Base-by-base conservation (phyloP, 805 yeast species). In the Ogataea trehalophila region DNA sequence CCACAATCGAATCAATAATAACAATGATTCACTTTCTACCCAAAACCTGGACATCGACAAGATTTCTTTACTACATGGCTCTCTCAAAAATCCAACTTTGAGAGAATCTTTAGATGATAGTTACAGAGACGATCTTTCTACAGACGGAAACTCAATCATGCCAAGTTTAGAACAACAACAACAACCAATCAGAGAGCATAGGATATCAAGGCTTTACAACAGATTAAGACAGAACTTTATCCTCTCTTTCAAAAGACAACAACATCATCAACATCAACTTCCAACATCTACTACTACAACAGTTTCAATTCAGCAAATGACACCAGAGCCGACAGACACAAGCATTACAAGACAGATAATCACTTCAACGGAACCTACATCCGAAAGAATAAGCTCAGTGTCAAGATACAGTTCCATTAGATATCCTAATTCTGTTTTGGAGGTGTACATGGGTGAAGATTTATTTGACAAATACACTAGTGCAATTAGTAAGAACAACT, bases 401-500 rank as follows among this genome's bases (percentile, higher is more conserved):
- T 48, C 60, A n/a, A 39, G 57, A 33, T 45, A 50, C 22, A 48
- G 51, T 17, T 49, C 51, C 15, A 37, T 54, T 4, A 38, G 58
- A 41, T 57, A 56, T 31, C 55, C 58, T 9, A 46, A 50, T 0
- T 55, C 61, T 6, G 59, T 55, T 31, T 49, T 56, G 33, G 58
- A 56, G 29, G 52, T 57, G 1, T 57, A 57, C 42, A 45, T 56
- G 40, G 61, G 61, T 5, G 53, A 48, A 2, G 58, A 54, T 35
- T 39, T 50, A 15, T 51, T 51, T 31, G 52, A 48, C 20, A 48
- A 41, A 38, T 46, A 51, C 43, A 45, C 39, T 16, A 53, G 41
- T 22, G 44, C 35, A 11, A 37, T 26, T 26, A 26, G 31, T 26
- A 26, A 26, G 11, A 26, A 26, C 2, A 26, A 39, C 7, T 18